Conservation (phyloP, 495 filamentous ascomycete genomes). For the Trichoderma erinaceum region DNA sequence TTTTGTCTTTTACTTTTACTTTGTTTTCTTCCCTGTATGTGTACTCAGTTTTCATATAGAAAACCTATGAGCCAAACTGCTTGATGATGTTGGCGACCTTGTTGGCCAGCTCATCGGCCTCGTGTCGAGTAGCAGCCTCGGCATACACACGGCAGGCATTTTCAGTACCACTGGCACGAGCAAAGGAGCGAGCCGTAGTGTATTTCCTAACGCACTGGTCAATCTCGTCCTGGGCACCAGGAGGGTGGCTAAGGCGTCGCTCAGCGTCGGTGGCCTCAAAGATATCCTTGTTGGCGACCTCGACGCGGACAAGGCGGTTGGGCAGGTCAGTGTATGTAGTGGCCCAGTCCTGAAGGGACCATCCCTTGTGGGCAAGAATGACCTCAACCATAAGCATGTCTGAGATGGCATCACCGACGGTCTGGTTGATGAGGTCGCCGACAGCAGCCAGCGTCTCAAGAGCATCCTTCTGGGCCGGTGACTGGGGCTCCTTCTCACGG, state of each 20-base stretch:
- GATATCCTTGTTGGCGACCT: constrained; percentile 76
- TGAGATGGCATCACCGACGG: constrained; percentile 91
- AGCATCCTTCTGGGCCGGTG: constrained; percentile 79
- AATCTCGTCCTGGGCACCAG: constrained; percentile 74
- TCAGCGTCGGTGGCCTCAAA: constrained; percentile 92
- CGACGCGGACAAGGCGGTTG: constrained; percentile 87
- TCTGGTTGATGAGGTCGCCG: constrained; percentile 90
- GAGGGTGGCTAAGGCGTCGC: constrained; percentile 72
- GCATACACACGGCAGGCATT: constrained; percentile 95
- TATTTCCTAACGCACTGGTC: constrained; percentile 84
- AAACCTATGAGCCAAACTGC: constrained; percentile 22
- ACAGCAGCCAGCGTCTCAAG: constrained; percentile 76
- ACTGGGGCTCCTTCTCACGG: constrained; percentile 71
- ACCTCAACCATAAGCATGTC: constrained; percentile 95
- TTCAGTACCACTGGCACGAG: constrained; percentile 88
- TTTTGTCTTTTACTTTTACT: neutral
- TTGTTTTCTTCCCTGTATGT: neutral
- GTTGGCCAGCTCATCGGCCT: constrained; percentile 80
- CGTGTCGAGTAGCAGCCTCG: constrained; percentile 80
- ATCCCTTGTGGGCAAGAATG: constrained; percentile 90
- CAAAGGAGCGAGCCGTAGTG: constrained; percentile 84
- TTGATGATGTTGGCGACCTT: constrained; percentile 71
- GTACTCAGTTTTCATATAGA: neutral
- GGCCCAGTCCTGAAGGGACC: constrained; percentile 87
- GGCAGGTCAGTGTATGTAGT: constrained; percentile 92